These are phyloP conservation scores for Eutypella sp. DNA, from an alignment of 2,329 filamentous ascomycete genomes.

Conservation along the genomic window DNA sequence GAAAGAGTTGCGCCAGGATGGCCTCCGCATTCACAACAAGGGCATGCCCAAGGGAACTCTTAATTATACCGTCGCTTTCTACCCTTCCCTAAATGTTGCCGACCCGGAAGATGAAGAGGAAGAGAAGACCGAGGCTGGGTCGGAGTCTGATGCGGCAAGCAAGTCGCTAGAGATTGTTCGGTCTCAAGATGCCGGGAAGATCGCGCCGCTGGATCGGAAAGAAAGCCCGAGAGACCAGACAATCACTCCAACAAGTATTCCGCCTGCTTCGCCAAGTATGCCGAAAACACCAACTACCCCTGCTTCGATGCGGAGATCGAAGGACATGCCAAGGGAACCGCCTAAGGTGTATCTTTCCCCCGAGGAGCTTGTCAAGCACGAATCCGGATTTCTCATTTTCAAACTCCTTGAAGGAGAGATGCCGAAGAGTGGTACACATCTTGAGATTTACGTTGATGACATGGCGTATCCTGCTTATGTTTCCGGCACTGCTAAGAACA, in stretches of 20 bases:
- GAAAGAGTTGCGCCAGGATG: constrained; percentile 62
- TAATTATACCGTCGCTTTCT: constrained; percentile 82
- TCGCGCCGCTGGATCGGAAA: constrained; percentile 32
- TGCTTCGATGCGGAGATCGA: constrained; percentile 35
- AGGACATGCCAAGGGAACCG: constrained; percentile 49
- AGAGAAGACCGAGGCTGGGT: constrained; percentile 29
- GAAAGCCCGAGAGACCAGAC: constrained; percentile 21
- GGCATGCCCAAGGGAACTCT: constrained; percentile 73
- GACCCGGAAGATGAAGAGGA: constrained; percentile 83
- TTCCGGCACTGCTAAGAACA: constrained; percentile 69
- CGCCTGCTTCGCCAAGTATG: constrained; percentile 34
- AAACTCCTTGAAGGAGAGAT: constrained; percentile 88
- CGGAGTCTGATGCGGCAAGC: constrained; percentile 16
- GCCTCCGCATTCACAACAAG: constrained; percentile 69
- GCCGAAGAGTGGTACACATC: constrained; percentile 65
- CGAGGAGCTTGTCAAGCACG: constrained; percentile 78
- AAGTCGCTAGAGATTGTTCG: constrained; percentile 29
- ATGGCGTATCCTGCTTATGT: constrained; percentile 87
- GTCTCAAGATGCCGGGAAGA: constrained; percentile 38
- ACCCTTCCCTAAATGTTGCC: constrained; percentile 78
- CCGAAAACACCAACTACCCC: constrained; percentile 39
- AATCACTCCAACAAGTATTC: constrained; percentile 24
- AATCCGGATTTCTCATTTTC: constrained; percentile 91
- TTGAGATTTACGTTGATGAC: constrained; percentile 92
- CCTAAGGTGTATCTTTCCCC: constrained; percentile 75